Base-by-base conservation (phyloP, 2,329 filamentous ascomycete species). In the Massarina eburnea region DNA sequence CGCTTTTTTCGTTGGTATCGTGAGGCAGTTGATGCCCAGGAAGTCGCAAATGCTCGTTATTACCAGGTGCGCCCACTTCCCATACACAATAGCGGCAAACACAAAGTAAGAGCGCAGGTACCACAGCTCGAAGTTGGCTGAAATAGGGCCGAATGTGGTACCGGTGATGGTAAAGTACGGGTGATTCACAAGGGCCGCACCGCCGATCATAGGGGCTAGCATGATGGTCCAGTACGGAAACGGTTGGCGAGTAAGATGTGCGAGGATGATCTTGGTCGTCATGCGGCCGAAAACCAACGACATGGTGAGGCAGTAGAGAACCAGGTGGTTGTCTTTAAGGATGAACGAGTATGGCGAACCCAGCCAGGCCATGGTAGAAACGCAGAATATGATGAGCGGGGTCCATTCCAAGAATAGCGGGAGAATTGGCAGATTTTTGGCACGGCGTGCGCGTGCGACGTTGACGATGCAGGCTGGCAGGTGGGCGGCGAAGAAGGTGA, bases 241-340 rank as follows among this genome's bases (percentile, higher is more conserved):
- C 3, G 92, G 89, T 70, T 97, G 94, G 52, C 84, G 84, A 2
- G 94, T 94, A 41, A 99, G 78, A 71, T 99, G 94, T 2, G 94
- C 92, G 15, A 99, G 84, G 66, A 99, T 99, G 72, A 97, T 97
- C 77, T 97, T 99, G 30, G 94, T 99, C 0, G 94, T 97, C 86
- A 99, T 91, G 57, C 94, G 87, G 27, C 94, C 94, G 70, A 99
- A 97, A 48, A 96, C 94, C 61, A 97, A 91, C n/a, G 89, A 88
- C 79, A 97, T 88, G 48, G 89, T 95, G 49, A 95, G 73, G 75
- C 91, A 96, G 71, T 96, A 95, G 37, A 97, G 81, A 9, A 95
- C 84, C 1, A 99, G 81, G 64, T 94, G 88, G 73, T 97, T 96
- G 49, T 95, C 84, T 27, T 75, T 73, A 65, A 95, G 80, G 29